Evolutionary conservation across 2,329 filamentous ascomycete species (phyloP).

Genomic region (Penicillium sp.): DNA sequence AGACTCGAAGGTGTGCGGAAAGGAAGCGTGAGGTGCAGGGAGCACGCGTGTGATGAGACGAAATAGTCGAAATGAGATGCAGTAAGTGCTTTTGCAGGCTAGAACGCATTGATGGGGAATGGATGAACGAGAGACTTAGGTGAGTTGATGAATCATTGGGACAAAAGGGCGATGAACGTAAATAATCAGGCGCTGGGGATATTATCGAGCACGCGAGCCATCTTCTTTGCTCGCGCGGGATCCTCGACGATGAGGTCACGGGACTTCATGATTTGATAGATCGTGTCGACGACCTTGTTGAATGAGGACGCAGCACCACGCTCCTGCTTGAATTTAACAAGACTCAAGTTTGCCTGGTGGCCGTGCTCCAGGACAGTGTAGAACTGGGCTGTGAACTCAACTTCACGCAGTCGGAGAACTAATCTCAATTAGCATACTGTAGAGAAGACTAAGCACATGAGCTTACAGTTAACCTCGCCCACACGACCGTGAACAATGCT

Average conservation of each 20-base stretch:
- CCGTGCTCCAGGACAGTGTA: conserved; percentile 88
- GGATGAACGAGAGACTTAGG: not conserved
- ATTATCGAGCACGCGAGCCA: conserved; percentile 48
- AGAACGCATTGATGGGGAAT: conserved; percentile 16
- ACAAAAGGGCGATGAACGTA: not conserved
- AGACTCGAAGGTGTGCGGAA: not conserved
- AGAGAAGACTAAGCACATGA: not conserved
- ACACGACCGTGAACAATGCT: conserved; percentile 80
- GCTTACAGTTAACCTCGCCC: conserved; percentile 74
- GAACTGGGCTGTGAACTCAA: conserved; percentile 83
- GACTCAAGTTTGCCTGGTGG: conserved; percentile 70
- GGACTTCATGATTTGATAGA: conserved; percentile 67
- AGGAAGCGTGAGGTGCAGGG: conserved; percentile 3
- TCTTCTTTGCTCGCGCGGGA: conserved; percentile 66
- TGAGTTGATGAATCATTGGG: not conserved
- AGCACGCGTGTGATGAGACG: not conserved
- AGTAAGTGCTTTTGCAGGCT: conserved; percentile 20
- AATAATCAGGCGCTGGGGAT: conserved; percentile 4
- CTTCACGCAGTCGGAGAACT: conserved; percentile 81
- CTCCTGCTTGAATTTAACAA: conserved; percentile 85
- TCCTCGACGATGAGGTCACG: conserved; percentile 70
- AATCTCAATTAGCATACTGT: conserved; percentile 9
- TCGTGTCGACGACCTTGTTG: conserved; percentile 74
- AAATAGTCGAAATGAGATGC: conserved; percentile 7
- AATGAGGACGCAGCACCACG: conserved; percentile 90